Evolutionary conservation across 2,329 filamentous ascomycete genomes (phyloP).

Genomic region (Colletotrichum karsti): DNA sequence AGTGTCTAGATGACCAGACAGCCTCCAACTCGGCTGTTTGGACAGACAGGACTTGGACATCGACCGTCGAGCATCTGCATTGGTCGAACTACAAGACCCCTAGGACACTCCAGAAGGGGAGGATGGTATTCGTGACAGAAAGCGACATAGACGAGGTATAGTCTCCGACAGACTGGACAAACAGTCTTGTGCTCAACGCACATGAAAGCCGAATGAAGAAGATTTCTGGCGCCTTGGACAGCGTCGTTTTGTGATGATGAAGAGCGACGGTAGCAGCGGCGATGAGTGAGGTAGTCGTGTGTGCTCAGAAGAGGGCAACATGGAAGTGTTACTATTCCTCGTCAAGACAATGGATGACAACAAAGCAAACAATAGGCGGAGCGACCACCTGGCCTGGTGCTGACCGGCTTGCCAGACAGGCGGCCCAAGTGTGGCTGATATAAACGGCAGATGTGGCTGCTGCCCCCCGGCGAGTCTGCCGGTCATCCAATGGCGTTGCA

Average conservation of each 20-base stretch:
- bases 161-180: conserved; percentile 68
- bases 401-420: neutral
- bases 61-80: conserved; percentile 60
- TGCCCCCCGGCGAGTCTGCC: conserved; percentile 6
- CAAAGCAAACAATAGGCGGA: conserved; percentile 8
- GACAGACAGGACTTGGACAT: conserved; percentile 68
- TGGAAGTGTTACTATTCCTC: conserved; percentile 10
- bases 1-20: conserved; percentile 58
- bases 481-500: conserved; percentile 17
- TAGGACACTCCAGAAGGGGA: conserved; percentile 56
- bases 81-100: conserved; percentile 46
- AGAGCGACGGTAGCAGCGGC: neutral
- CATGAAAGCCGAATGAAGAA: conserved; percentile 56
- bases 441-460: conserved; percentile 29
- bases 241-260: conserved; percentile 1
- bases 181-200: conserved; percentile 65
- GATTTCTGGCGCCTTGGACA: neutral
- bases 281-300: neutral
- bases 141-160: conserved; percentile 65
- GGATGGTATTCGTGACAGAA: conserved; percentile 63
- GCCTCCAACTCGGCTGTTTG: conserved; percentile 64
- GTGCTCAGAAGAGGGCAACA: conserved; percentile 21
- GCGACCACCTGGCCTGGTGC: conserved; percentile 4
- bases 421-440: conserved; percentile 30
- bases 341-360: neutral